phyloP scores from a whole-genome alignment of 164 flowering plant species.

The Houttuynia cordata region DNA sequence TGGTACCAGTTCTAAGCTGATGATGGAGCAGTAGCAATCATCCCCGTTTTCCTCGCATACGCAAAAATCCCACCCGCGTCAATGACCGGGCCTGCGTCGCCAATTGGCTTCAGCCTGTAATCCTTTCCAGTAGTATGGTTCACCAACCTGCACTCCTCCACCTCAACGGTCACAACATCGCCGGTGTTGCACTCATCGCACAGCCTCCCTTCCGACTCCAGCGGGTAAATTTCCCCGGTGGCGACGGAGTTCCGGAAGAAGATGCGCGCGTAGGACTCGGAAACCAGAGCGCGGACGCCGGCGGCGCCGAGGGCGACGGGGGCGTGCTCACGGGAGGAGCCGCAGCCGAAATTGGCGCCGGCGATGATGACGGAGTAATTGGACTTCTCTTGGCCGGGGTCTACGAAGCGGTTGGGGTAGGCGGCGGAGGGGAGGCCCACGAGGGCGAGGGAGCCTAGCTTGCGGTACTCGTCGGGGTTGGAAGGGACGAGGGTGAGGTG shows the following conservation, averaged over 20 bases:
- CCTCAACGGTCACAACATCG: conserved; percentile 72
- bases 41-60: conserved; percentile 79
- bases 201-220: conserved; percentile 72
- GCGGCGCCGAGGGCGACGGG: conserved; percentile 93
- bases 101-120: conserved; percentile 78
- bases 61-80: conserved; percentile 97
- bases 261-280: conserved; percentile 90
- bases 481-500: conserved; percentile 93
- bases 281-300: conserved; percentile 72
- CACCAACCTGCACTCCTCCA: conserved; percentile 42
- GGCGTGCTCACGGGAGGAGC: conserved; percentile 97
- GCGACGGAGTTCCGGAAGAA: conserved; percentile 92
- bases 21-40: conserved; percentile 44
- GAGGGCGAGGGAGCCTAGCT: conserved; percentile 81
- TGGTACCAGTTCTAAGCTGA: neutral
- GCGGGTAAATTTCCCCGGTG: conserved; percentile 85
- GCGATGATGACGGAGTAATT: conserved; percentile 62
- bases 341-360: conserved; percentile 92
- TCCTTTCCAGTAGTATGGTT: conserved; percentile 88
- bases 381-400: conserved; percentile 35
- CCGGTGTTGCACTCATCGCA: conserved; percentile 87
- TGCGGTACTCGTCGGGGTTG: conserved; percentile 80
- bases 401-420: conserved; percentile 56
- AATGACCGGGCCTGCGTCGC: conserved; percentile 95
- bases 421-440: conserved; percentile 58